A percentile compares a stretch with the other conserved stretches of the same genome.
These are phyloP conservation scores for Aspergillus haitiensis DNA, from an alignment of 495 filamentous ascomycete species.

Conservation along the genomic window DNA sequence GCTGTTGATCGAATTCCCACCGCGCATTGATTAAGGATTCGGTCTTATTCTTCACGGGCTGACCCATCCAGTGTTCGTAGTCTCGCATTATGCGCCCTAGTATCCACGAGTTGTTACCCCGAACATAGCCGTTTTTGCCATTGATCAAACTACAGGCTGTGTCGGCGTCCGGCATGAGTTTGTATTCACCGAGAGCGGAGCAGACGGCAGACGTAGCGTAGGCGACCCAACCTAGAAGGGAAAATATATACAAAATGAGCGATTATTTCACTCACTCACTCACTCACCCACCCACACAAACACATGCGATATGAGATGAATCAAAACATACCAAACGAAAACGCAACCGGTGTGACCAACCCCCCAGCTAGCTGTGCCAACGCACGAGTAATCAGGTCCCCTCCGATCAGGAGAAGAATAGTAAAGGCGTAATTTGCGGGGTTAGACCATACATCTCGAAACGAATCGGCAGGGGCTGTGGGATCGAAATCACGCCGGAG, in stretches of 20 bases:
- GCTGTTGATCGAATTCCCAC: slow-evolving; percentile 20
- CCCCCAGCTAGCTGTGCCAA: slow-evolving; percentile 46
- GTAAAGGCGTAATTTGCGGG: slow-evolving; percentile 17
- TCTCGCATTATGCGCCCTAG: slow-evolving; percentile 52
- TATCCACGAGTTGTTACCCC: slow-evolving; percentile 50
- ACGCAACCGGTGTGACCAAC: slow-evolving; percentile 47
- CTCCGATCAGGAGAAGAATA: slow-evolving; percentile 47
- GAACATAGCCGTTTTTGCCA: slow-evolving; percentile 37
- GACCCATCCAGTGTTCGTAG: slow-evolving; percentile 40
- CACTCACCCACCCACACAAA: no score
- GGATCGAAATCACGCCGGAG: slow-evolving; percentile 8
- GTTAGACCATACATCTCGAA: slow-evolving; percentile 13
- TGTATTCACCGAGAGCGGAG: slow-evolving; percentile 44
- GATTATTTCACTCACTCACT: neutral
- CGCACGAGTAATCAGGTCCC: slow-evolving; percentile 48
- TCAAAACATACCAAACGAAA: slow-evolving; percentile 50
- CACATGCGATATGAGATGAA: neutral
- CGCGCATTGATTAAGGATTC: slow-evolving; percentile 15
- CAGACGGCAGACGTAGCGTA: slow-evolving; percentile 45
- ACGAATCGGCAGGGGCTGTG: neutral
- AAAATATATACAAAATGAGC: neutral
- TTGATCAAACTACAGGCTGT: slow-evolving; percentile 43
- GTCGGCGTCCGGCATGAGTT: slow-evolving; percentile 35
- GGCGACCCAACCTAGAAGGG: slow-evolving; percentile 39
- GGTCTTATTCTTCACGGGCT: slow-evolving; percentile 16